phyloP scores from a whole-genome alignment of 495 filamentous ascomycete genomes.

The Penicillium verhagenii region DNA sequence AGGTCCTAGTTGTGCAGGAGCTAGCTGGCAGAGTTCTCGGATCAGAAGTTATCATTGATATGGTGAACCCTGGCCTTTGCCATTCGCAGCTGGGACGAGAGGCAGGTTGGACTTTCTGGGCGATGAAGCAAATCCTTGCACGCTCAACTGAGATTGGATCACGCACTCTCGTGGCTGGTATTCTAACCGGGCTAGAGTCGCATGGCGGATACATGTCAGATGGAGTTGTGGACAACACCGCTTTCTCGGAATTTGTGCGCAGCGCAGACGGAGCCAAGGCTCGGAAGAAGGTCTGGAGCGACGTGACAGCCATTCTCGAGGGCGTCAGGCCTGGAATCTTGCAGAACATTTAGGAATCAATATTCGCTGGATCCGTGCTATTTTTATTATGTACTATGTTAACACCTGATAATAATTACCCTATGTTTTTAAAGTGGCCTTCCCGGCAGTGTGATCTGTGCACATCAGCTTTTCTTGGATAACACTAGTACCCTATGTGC shows the following conservation, averaged over 20 bases:
- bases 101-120: neutral
- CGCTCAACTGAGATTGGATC: conserved; percentile 49
- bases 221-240: conserved; percentile 23
- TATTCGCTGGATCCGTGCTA: neutral
- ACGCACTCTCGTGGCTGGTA: conserved; percentile 43
- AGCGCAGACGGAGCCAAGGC: conserved; percentile 39
- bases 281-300: conserved; percentile 52
- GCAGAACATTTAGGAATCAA: neutral
- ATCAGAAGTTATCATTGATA: conserved; percentile 51
- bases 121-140: conserved; percentile 31
- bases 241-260: conserved; percentile 34
- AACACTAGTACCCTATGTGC: too few relatives aligned
- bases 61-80: conserved; percentile 53
- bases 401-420: neutral
- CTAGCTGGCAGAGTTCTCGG: conserved; percentile 34
- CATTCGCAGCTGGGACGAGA: conserved; percentile 43
- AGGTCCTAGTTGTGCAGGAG: conserved; percentile 46
- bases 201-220: conserved; percentile 50
- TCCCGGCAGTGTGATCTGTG: too few relatives aligned
- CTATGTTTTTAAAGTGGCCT: neutral
- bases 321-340: conserved; percentile 42
- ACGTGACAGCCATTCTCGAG: conserved; percentile 50
- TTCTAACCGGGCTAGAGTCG: conserved; percentile 33
- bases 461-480: too few relatives aligned
- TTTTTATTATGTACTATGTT: neutral